Evolutionary conservation across 345 rosid species (phyloP).

Genomic region (Sonneratia alba): DNA sequence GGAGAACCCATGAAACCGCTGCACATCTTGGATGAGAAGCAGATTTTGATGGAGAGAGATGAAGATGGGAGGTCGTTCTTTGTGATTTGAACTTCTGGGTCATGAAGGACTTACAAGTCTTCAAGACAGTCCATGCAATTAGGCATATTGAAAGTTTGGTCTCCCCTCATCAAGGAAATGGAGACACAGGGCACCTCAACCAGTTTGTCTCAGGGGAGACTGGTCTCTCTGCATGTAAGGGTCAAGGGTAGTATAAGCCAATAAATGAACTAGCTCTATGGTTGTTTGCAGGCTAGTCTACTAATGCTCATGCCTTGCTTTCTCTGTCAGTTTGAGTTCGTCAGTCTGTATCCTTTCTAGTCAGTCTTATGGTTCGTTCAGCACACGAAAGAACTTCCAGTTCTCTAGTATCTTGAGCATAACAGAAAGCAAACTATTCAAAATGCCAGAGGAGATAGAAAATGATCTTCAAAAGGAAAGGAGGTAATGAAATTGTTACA

Average conservation of each 20-base stretch:
- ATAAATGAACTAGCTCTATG: background rate
- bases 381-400: background rate
- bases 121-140: background rate
- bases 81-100: background rate
- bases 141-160: slow-evolving; percentile 1
- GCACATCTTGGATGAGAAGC: background rate
- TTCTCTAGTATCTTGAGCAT: background rate
- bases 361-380: background rate
- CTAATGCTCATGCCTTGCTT: background rate
- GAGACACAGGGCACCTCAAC: background rate
- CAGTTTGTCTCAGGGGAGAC: background rate
- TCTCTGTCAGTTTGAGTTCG: background rate
- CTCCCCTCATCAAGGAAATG: background rate
- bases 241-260: background rate
- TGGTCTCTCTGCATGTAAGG: background rate
- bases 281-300: background rate
- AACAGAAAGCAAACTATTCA: no score
- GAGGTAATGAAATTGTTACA: no score
- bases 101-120: background rate
- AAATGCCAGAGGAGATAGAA: no score
- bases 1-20: background rate
- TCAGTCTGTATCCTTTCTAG: background rate
- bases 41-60: background rate
- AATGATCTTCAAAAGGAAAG: no score
- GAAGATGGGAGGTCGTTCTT: background rate